These are phyloP conservation scores for Penicillium brasilianum DNA, from an alignment of 2,329 filamentous ascomycete species.

Conservation along the genomic window DNA sequence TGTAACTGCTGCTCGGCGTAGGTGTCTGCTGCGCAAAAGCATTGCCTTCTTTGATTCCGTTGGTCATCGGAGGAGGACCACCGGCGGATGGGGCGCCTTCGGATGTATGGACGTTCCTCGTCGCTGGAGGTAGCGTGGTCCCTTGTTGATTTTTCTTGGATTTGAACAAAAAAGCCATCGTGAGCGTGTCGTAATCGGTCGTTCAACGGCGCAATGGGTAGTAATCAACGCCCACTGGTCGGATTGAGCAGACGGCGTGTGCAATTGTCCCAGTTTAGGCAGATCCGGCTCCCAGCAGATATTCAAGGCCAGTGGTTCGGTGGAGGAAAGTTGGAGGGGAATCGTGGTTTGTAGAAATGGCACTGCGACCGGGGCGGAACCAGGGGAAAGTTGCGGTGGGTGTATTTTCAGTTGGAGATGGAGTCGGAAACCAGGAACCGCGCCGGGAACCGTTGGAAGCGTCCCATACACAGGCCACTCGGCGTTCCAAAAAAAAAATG, in stretches of 20 bases:
- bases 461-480: slow-evolving; percentile 25
- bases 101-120: slow-evolving; percentile 61
- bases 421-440: slow-evolving; percentile 33
- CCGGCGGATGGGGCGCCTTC: slow-evolving; percentile 54
- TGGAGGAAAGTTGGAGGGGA: neutral
- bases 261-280: slow-evolving; percentile 8
- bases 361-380: slow-evolving; percentile 13
- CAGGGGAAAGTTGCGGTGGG: slow-evolving; percentile 18
- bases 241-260: slow-evolving; percentile 21
- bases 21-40: slow-evolving; percentile 60
- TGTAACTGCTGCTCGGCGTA: slow-evolving; percentile 75
- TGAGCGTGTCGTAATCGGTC: slow-evolving; percentile 44
- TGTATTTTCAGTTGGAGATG: slow-evolving; percentile 27
- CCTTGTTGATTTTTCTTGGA: slow-evolving; percentile 74
- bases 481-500: slow-evolving; percentile 19
- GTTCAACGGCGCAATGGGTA: slow-evolving; percentile 32
- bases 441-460: slow-evolving; percentile 28
- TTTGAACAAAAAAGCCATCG: slow-evolving; percentile 83
- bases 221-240: slow-evolving; percentile 17
- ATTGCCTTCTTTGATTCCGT: slow-evolving; percentile 50
- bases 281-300: slow-evolving; percentile 13
- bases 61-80: slow-evolving; percentile 50
- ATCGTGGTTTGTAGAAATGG: slow-evolving; percentile 8
- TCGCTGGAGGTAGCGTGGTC: slow-evolving; percentile 57
- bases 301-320: slow-evolving; percentile 10